Percentiles rank a stretch among this genome's conserved stretches.
Evolutionary conservation across 1,284 basidiomycete genomes (phyloP).

Genomic region (Cryptococcus maquisensis): DNA sequence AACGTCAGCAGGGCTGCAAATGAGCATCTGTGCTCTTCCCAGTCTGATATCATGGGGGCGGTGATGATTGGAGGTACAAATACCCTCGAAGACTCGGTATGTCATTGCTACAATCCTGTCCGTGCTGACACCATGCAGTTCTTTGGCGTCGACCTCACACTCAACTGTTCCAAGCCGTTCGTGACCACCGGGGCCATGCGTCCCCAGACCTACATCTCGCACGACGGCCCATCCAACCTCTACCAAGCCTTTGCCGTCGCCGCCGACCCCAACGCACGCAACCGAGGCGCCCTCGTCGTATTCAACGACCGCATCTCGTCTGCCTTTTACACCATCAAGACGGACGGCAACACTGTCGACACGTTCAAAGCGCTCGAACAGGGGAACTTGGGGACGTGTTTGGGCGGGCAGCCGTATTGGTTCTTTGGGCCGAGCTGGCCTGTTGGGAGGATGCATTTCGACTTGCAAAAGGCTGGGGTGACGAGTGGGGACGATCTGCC

Average conservation of each 20-base stretch:
- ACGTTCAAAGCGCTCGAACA: slow-evolving; percentile 39
- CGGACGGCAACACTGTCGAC: slow-evolving; percentile 33
- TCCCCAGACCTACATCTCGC: slow-evolving; percentile 35
- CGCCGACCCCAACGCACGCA: slow-evolving; percentile 17
- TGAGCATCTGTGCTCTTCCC: slow-evolving; percentile 23
- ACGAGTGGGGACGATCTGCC: slow-evolving; percentile 3
- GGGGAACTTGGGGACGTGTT: slow-evolving; percentile 30
- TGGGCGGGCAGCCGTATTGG: slow-evolving; percentile 29
- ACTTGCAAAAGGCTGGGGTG: neutral
- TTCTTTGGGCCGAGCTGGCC: slow-evolving; percentile 20
- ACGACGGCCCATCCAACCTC: slow-evolving; percentile 40
- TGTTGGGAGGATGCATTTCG: slow-evolving; percentile 9
- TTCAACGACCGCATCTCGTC: slow-evolving; percentile 40
- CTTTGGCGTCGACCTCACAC: slow-evolving; percentile 14
- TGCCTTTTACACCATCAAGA: slow-evolving; percentile 38
- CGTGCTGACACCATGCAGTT: slow-evolving; percentile 2
- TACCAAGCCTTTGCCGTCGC: slow-evolving; percentile 33
- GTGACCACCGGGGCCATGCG: slow-evolving; percentile 45
- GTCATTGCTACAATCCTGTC: neutral
- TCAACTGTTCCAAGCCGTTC: slow-evolving; percentile 32
- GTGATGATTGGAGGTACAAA: slow-evolving; percentile 35
- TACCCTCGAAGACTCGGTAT: slow-evolving; percentile 38
- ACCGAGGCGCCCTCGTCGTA: slow-evolving; percentile 34
- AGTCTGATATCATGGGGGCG: slow-evolving; percentile 22
- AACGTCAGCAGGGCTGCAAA: slow-evolving; percentile 27